These are phyloP conservation scores for Wickerhamiella kurtzmanii DNA, from an alignment of 805 yeast genomes.

Conservation along the genomic window DNA sequence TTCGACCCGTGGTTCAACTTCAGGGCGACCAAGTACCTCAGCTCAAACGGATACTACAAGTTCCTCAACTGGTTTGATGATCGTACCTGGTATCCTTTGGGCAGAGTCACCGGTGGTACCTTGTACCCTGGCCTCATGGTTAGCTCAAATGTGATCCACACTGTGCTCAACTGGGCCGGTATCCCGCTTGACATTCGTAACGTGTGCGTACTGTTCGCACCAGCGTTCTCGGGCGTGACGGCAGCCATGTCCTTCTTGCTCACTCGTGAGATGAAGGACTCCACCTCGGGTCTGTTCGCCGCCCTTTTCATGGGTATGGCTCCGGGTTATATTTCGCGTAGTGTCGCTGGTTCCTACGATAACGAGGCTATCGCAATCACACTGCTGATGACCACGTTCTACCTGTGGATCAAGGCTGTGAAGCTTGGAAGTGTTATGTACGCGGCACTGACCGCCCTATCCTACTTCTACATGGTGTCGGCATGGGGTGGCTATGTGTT, in stretches of 20 bases:
- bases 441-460: conserved; percentile 71
- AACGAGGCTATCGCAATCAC: conserved; percentile 98
- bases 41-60: conserved; percentile 69
- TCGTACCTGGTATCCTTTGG: conserved; percentile 97
- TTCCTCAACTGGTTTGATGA: conserved; percentile 98
- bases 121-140: conserved; percentile 97
- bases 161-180: conserved; percentile 45
- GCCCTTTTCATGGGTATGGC: conserved; percentile 96
- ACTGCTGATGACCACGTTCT: conserved; percentile 86
- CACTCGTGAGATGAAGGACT: conserved; percentile 79
- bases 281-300: conserved; percentile 78
- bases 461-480: conserved; percentile 95
- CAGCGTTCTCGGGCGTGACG: conserved; percentile 87
- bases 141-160: conserved; percentile 85
- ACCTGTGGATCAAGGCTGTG: conserved; percentile 87
- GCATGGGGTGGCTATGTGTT: conserved; percentile 99
- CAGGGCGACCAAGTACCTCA: conserved; percentile 89
- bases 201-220: conserved; percentile 90
- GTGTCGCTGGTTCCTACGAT: conserved; percentile 98
- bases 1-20: conserved; percentile 59
- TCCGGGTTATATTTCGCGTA: conserved; percentile 95
- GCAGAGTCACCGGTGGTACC: conserved; percentile 98
- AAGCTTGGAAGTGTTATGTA: conserved; percentile 80
- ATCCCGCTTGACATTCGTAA: conserved; percentile 90
- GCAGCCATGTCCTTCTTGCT: conserved; percentile 79